These are phyloP conservation scores for Heterobasidion occidentale DNA, from an alignment of 1,284 basidiomycete genomes.

Conservation along the genomic window DNA sequence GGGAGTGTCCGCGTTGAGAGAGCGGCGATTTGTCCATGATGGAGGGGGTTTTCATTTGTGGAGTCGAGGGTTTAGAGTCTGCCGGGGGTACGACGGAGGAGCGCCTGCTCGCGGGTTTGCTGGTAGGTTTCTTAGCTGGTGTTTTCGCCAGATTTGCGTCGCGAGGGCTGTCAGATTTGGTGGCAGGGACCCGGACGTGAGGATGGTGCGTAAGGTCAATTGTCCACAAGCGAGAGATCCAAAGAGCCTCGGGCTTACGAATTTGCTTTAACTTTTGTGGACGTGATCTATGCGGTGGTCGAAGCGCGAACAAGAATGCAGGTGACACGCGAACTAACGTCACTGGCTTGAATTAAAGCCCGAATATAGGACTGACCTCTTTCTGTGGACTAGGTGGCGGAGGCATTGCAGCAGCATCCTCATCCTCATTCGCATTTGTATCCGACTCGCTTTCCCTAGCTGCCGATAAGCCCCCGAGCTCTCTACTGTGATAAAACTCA, in stretches of 20 bases:
- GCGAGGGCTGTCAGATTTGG: not conserved
- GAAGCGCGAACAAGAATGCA: not conserved
- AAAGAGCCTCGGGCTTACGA: not conserved
- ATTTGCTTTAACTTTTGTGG: not conserved
- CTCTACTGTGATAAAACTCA: not conserved
- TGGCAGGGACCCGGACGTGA: not conserved
- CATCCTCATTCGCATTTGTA: not conserved
- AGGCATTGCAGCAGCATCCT: not conserved
- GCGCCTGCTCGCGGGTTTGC: not conserved
- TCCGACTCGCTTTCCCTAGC: not conserved
- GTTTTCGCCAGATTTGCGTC: not conserved
- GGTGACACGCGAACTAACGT: not conserved
- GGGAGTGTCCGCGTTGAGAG: not conserved
- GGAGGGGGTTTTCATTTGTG: not conserved
- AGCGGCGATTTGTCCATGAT: not conserved
- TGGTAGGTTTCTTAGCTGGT: not conserved
- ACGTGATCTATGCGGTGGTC: not conserved
- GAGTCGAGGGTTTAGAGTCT: not conserved
- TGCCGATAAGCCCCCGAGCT: not conserved
- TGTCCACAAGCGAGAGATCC: too few species aligned
- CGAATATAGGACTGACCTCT: not conserved
- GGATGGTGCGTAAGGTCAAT: too few species aligned
- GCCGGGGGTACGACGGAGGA: not conserved
- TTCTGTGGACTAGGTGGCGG: slow-evolving; percentile 2
- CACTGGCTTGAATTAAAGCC: too few species aligned